These are phyloP conservation scores for Coprinopsis sp. DNA, from an alignment of 768 basidiomycete species.

Conservation along the genomic window DNA sequence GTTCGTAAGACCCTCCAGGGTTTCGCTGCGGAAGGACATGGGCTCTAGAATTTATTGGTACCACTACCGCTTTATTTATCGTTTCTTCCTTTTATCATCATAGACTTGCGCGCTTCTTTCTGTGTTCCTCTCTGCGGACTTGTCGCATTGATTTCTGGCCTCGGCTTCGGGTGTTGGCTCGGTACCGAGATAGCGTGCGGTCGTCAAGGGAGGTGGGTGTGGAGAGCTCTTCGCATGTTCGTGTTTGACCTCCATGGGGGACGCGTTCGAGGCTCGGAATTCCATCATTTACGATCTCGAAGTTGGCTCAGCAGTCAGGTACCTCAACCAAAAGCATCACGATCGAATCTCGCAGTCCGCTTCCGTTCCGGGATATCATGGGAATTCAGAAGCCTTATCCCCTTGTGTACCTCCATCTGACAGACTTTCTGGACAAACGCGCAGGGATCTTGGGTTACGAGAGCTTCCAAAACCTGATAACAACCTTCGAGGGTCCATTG, in stretches of 20 bases:
- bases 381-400: too few relatives aligned
- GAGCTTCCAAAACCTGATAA: conserved; percentile 6
- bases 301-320: conserved; percentile 20
- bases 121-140: neutral
- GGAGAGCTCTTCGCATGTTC: conserved; percentile 12
- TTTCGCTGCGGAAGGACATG: conserved; percentile 34
- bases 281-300: conserved; percentile 20
- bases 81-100: neutral
- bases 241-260: conserved; percentile 7
- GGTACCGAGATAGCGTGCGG: conserved; percentile 19
- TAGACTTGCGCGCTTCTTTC: neutral
- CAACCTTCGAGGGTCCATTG: conserved; percentile 1
- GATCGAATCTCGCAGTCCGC: conserved; percentile 14
- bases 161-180: conserved; percentile 2
- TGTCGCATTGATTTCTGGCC: too few relatives aligned
- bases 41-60: neutral
- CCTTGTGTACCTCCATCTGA: neutral
- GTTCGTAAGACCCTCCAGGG: conserved; percentile 46
- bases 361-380: conserved; percentile 8
- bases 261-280: conserved; percentile 16
- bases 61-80: neutral
- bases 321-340: conserved; percentile 18
- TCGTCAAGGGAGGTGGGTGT: conserved; percentile 10
- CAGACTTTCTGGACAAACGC: neutral
- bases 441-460: conserved; percentile 11